Evolutionary conservation across 1,139 yeast species (phyloP), one percentile per base, ranked within the genome.

Genomic region (Casaregolazyma suthepensis): DNA sequence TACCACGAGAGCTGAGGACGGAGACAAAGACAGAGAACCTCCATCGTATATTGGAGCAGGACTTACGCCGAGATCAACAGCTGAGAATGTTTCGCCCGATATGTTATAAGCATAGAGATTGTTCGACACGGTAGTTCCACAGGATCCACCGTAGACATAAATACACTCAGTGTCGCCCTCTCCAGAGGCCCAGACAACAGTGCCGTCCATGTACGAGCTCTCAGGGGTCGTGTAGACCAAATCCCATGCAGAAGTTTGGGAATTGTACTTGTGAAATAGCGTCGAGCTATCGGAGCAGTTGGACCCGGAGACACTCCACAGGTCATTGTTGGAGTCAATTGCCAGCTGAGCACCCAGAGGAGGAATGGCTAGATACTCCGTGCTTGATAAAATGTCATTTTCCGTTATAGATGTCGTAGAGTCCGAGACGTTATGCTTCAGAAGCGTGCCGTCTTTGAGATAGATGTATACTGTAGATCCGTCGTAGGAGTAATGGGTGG

Each of bases 1-100:
- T 38, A 82, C 67, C 44, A 81, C 63, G 46, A 69, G 56, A 9
- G 63, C 29, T 3, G 65, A 57, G 29, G 56, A 31, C 26, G 51
- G 43, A 31, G 59, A 57, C 15, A 66, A 45, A 1, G 61, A 52
- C 12, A 65, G 51, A 9, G 63, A 63, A 4, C 64, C 61, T 1
- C 81, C 78, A 0, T 77, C 78, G 54, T 74, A 77, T 63, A 81
- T 78, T 1, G 77, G 73, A 2, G 79, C 71, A 12, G 83, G 75
- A 1, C 80, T 68, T 0, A 77, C 72, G 43, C 70, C 61, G 5
- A 75, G 71, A 20, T 71, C 56, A 52, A 69, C 63, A 52, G 48
- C 31, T 7, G 49, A 46, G 51, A 77, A 65, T 2, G 64, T 55
- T n/a, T 61, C 53, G 6, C 66, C 54, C 0, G 57, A 29, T 4